phyloP scores from a whole-genome alignment of 1,139 yeast genomes.

The Sugiyamaella pinicola region DNA sequence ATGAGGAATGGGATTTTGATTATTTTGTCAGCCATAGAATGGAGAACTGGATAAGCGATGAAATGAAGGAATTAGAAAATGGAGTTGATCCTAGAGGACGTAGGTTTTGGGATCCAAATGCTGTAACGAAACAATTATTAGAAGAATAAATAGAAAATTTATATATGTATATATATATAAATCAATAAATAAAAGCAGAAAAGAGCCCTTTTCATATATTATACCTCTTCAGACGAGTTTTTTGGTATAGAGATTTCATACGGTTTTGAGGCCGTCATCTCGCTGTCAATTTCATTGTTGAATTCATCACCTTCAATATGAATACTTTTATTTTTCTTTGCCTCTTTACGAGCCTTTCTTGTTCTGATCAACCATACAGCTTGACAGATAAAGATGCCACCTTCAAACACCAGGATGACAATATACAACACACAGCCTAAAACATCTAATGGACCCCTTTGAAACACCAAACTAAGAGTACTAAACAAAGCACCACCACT shows the following conservation, averaged over 20 bases:
- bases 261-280: neutral
- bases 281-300: neutral
- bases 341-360: slow-evolving; percentile 35
- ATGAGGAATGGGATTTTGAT: slow-evolving; percentile 34
- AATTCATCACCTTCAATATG: neutral
- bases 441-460: slow-evolving; percentile 54
- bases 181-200: neutral
- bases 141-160: neutral
- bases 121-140: slow-evolving; percentile 9
- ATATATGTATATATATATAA: neutral
- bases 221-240: too few relatives aligned
- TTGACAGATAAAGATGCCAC: slow-evolving; percentile 75
- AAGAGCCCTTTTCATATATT: too few relatives aligned
- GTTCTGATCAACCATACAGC: slow-evolving; percentile 68
- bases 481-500: slow-evolving; percentile 80
- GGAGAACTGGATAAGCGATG: slow-evolving; percentile 35
- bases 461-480: slow-evolving; percentile 52
- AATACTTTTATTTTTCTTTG: neutral
- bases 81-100: slow-evolving; percentile 25
- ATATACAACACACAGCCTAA: slow-evolving; percentile 78
- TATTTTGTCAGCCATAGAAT: slow-evolving; percentile 28
- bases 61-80: slow-evolving; percentile 27
- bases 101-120: slow-evolving; percentile 30
- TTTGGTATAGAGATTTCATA: neutral
- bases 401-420: slow-evolving; percentile 69